Conservation (phyloP, 257 asterid species). For the Rubia yunnanensis region DNA sequence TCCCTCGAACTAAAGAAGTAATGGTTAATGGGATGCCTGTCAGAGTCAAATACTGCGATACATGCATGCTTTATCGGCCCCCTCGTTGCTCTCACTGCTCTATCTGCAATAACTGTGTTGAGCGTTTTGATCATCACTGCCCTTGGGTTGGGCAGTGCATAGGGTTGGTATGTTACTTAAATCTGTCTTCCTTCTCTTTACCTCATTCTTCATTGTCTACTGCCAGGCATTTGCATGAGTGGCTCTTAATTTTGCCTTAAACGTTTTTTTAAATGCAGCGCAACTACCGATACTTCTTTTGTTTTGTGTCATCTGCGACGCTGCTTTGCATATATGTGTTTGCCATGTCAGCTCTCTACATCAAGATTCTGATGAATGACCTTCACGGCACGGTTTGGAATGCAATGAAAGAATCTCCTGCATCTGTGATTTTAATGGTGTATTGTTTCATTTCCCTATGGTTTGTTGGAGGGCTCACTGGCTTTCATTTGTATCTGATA, state of each 20-base stretch:
- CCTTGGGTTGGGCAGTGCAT: constrained; percentile 99
- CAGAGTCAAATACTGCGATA: constrained; percentile 90
- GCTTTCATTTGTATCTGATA: constrained; percentile 86
- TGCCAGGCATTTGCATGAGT: constrained; percentile 1
- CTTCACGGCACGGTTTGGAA: constrained; percentile 76
- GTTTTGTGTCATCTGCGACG: constrained; percentile 79
- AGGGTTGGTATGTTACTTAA: constrained; percentile 56
- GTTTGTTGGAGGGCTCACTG: constrained; percentile 99
- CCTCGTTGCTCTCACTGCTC: constrained; percentile 99
- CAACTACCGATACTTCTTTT: constrained; percentile 92
- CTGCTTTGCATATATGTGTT: constrained; percentile 89
- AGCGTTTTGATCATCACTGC: constrained; percentile 98
- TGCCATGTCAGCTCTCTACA: constrained; percentile 72
- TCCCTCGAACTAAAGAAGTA: constrained; percentile 93
- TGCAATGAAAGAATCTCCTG: constrained; percentile 97
- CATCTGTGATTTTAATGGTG: constrained; percentile 71
- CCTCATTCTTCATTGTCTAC: not conserved
- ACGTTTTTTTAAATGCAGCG: constrained; percentile 56
- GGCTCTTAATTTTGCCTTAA: constrained; percentile 6
- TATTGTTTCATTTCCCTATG: constrained; percentile 89
- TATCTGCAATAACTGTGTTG: constrained; percentile 91
- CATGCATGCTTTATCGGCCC: constrained; percentile 98
- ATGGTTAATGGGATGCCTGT: constrained; percentile 91
- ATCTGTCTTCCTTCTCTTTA: not conserved
- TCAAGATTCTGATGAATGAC: constrained; percentile 83